phyloP scores from a whole-genome alignment of 768 basidiomycete species.

The Rhodotorula diobovata region DNA sequence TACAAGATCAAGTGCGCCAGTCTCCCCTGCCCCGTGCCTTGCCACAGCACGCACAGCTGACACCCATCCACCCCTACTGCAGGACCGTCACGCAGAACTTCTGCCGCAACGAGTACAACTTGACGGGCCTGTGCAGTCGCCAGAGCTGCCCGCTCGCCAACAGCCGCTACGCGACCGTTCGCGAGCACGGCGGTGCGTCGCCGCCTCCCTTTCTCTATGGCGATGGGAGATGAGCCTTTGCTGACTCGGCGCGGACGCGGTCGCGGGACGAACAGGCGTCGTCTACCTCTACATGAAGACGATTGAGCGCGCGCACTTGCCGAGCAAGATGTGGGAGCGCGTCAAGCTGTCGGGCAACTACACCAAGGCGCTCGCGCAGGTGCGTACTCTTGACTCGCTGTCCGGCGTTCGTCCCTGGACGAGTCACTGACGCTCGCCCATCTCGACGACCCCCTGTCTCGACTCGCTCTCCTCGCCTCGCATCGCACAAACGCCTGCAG shows the following conservation, averaged over 20 bases:
- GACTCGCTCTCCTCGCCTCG: neutral
- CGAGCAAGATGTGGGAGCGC: constrained; percentile 96
- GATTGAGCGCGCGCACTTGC: constrained; percentile 92
- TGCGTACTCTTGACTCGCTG: constrained; percentile 46
- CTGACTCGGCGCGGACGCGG: neutral
- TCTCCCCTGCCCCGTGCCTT: neutral
- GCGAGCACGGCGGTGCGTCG: constrained; percentile 81
- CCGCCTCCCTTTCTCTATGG: neutral
- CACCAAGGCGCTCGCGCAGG: constrained; percentile 90
- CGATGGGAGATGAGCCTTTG: too few relatives aligned
- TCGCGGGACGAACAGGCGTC: constrained; percentile 57
- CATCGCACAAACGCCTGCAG: constrained; percentile 51
- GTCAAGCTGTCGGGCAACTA: constrained; percentile 91
- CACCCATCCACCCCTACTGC: constrained; percentile 7
- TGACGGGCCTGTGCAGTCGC: constrained; percentile 88
- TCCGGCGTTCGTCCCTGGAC: neutral
- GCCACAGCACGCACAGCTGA: neutral
- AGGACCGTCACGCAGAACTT: constrained; percentile 96
- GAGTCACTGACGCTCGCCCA: neutral
- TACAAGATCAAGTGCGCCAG: constrained; percentile 94
- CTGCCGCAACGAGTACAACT: constrained; percentile 97
- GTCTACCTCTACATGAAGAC: constrained; percentile 96
- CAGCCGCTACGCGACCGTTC: constrained; percentile 93
- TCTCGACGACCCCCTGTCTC: neutral
- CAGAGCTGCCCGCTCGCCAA: constrained; percentile 98